Percentiles rank a stretch among this genome's conserved stretches.
phyloP scores from a whole-genome alignment of 176 grass and related monocot species.

The Oryza brachyantha region DNA sequence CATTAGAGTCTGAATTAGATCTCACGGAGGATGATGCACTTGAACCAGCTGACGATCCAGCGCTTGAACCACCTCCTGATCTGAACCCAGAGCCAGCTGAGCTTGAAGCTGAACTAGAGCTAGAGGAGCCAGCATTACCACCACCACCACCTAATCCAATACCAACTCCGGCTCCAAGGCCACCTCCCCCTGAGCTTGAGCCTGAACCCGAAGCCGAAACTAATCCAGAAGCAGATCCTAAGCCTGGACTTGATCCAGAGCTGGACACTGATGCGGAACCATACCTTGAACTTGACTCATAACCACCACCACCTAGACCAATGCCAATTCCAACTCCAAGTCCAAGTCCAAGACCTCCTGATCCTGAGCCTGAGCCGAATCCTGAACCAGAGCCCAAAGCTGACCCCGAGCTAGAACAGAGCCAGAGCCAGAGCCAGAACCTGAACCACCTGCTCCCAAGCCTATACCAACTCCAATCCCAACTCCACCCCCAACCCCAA shows the following conservation, averaged over 20 bases:
- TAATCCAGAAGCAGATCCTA: slow-evolving; percentile 20
- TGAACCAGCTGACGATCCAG: not conserved
- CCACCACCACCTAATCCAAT: slow-evolving; percentile 2
- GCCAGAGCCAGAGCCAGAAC: slow-evolving; percentile 1
- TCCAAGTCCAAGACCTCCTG: slow-evolving; percentile 41
- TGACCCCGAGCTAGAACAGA: slow-evolving; percentile 14
- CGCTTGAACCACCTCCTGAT: not conserved
- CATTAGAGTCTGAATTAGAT: not conserved
- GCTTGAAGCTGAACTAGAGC: not conserved
- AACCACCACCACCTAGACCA: slow-evolving; percentile 35
- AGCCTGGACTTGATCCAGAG: not conserved
- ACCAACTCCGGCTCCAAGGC: slow-evolving; percentile 1
- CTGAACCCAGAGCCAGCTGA: not conserved
- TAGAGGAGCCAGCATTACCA: not conserved
- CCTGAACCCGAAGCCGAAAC: slow-evolving; percentile 16
- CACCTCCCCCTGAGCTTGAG: not conserved
- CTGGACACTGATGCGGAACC: not conserved
- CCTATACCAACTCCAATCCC: slow-evolving; percentile 48
- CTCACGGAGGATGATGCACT: not conserved
- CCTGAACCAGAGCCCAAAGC: not conserved
- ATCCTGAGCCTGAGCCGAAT: slow-evolving; percentile 32
- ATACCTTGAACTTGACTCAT: not conserved
- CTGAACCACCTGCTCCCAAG: slow-evolving; percentile 26
- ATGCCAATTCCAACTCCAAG: slow-evolving; percentile 42
- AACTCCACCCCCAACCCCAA: slow-evolving; percentile 49